Evolutionary conservation across 306 rosid species (phyloP).

Genomic region (Vigna nakashimae): DNA sequence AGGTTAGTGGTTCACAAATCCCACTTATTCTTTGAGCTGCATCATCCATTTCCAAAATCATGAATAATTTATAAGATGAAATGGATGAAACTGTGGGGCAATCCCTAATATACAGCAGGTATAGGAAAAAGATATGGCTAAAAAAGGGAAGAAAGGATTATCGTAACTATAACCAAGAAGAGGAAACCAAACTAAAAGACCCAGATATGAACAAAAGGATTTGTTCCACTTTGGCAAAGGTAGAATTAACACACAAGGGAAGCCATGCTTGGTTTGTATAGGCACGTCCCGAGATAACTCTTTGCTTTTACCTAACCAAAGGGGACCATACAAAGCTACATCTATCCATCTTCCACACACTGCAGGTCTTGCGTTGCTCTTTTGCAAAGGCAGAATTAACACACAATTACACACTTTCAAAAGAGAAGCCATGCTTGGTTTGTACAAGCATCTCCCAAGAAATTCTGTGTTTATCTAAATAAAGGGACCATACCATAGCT

Average conservation of each 20-base stretch:
- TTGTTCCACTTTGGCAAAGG: background rate
- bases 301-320: slow-evolving; percentile 1
- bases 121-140: background rate
- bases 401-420: too few relatives aligned
- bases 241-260: slow-evolving; percentile 5
- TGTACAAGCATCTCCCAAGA: too few relatives aligned
- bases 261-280: background rate
- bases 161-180: background rate
- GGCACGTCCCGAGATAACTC: background rate
- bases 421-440: too few relatives aligned
- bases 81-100: background rate
- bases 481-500: too few relatives aligned
- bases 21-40: too few relatives aligned
- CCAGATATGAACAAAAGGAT: background rate
- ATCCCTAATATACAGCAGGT: background rate
- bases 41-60: background rate
- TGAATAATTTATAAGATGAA: background rate
- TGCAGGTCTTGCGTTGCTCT: background rate
- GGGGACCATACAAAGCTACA: background rate
- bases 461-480: too few relatives aligned
- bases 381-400: too few relatives aligned
- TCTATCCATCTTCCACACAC: slow-evolving; percentile 28
- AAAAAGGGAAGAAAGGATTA: background rate
- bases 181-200: background rate
- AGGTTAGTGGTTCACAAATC: too few relatives aligned